Base-by-base conservation (phyloP, 108 stramenopile species). In the Schizochytrium sp. region DNA sequence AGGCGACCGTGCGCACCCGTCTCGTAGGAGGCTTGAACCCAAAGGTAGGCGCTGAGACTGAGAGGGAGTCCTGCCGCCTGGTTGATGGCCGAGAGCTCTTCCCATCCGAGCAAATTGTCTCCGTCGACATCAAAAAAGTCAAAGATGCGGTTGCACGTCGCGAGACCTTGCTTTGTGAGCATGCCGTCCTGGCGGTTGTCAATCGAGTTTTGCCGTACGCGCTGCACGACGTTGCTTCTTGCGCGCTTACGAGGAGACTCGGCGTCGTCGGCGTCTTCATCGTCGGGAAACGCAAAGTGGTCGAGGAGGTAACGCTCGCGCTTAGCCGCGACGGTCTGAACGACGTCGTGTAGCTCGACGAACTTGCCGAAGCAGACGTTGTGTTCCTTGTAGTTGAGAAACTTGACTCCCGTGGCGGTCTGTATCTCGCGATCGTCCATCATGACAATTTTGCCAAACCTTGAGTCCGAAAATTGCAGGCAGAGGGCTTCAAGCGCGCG, bases 31-130 rank as follows among this genome's bases (percentile, higher is more conserved):
- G 48, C 51, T 4, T 83, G 76, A 8, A 83, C 76, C 76, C 76
- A 83, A 45, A 53, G 45, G n/a, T 53, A 83, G 48, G 76, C 76
- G 28, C 76, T 83, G 45, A 47, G 76, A 23, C 76, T 83, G 76
- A 83, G 76, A 47, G 76, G 76, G 16, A 83, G 51, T 6, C 76
- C 76, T 53, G 76, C 76, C 6, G 76, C 76, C 48, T 83, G 76
- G 51, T 83, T 83, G 76, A 83, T 83, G 45, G 76, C 76, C 25
- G 76, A 83, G 12, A 83, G 76, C 51, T 83, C 76, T 45, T 83
- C 76, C 76, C 76, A 83, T 14, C 76, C 76, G n/a, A 83, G 51
- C n/a, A 47, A 45, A 12, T 83, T 53, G 51, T 83, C 76, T 16
- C 28, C 28, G 76, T 83, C 76, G 51, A 53, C 51, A 4, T 83